A percentile compares a stretch with the other conserved stretches of the same genome.
phyloP scores from a whole-genome alignment of 208 protist species.

The Crithidia mellificae region DNA sequence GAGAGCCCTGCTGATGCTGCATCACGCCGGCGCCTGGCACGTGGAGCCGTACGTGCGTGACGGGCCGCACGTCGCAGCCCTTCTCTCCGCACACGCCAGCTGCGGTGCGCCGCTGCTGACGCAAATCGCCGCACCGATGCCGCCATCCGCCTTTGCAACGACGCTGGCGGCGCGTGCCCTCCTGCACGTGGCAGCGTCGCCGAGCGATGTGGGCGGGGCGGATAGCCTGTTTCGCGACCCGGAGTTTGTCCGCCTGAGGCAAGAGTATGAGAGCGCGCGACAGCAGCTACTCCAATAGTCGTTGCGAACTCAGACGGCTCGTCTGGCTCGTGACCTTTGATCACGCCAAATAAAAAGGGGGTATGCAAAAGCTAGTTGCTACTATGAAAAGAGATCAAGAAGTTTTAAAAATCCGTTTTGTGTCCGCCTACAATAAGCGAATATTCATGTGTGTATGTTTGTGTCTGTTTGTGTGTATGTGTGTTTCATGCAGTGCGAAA shows the following conservation, averaged over 20 bases:
- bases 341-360: too few relatives aligned
- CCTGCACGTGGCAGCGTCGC: slow-evolving; percentile 6
- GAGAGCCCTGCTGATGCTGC: slow-evolving; percentile 31
- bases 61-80: slow-evolving; percentile 27
- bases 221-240: slow-evolving; percentile 31
- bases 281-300: slow-evolving; percentile 15
- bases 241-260: slow-evolving; percentile 22
- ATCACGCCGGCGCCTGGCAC: slow-evolving; percentile 37
- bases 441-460: too few relatives aligned
- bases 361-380: too few relatives aligned
- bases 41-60: slow-evolving; percentile 49
- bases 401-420: too few relatives aligned
- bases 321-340: too few relatives aligned
- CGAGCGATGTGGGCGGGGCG: slow-evolving; percentile 8
- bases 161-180: slow-evolving; percentile 23
- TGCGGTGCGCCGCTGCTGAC: slow-evolving; percentile 40
- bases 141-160: slow-evolving; percentile 12
- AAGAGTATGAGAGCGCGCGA: slow-evolving; percentile 23
- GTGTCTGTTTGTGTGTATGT: too few relatives aligned
- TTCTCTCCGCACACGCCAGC: slow-evolving; percentile 45
- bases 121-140: slow-evolving; percentile 8
- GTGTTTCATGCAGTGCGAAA: too few relatives aligned
- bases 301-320: too few relatives aligned
- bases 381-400: too few relatives aligned
- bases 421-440: too few relatives aligned